Base-by-base conservation (phyloP, 768 basidiomycete species). In the Xanthoconium purpureum region DNA sequence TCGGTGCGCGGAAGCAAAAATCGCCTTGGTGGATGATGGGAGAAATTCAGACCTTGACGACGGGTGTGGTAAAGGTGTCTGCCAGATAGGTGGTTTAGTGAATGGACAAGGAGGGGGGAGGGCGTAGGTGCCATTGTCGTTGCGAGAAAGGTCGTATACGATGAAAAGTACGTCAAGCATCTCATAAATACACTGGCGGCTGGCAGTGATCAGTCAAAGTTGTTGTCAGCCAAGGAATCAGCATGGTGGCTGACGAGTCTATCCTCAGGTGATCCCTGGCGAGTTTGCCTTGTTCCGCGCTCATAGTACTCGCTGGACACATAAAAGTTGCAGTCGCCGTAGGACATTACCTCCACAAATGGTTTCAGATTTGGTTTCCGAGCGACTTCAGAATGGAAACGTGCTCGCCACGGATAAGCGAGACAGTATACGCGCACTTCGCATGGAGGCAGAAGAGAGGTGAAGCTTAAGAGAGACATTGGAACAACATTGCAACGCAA, bases 141-240 rank as follows among this genome's bases (percentile, higher is more conserved):
- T 37, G 38, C 39, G 52, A 47, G 32, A 35, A 15, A 32, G 52
- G 33, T 49, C 42, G 39, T 44, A 36, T 28, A 17, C n/a, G 35
- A 47, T 35, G 32, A 51, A 42, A 52, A 43, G 24, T 28, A 43
- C 30, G 38, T 18, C 38, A 37, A 9, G 30, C 39, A 51, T 50
- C 15, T 61, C 61, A 70, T 70, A 70, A 57, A 63, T 65, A 69
- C 17, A n/a, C 42, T 58, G 48, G 66, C 33, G 67, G 67, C 68
- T 68, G 62, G 63, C 66, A 43, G 28, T 55, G 50, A 51, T 47
- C 20, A 52, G 47, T 45, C 30, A 28, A 13, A 33, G 35, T 30
- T 12, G 47, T 14, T 2, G 65, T 64, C 66, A 62, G 64, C 59
- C 64, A 50, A 8, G 28, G 47, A 11, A 28, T 33, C 20, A 17